Evolutionary conservation across 75 land plant species (phyloP).

Genomic region (Picea glauca): DNA sequence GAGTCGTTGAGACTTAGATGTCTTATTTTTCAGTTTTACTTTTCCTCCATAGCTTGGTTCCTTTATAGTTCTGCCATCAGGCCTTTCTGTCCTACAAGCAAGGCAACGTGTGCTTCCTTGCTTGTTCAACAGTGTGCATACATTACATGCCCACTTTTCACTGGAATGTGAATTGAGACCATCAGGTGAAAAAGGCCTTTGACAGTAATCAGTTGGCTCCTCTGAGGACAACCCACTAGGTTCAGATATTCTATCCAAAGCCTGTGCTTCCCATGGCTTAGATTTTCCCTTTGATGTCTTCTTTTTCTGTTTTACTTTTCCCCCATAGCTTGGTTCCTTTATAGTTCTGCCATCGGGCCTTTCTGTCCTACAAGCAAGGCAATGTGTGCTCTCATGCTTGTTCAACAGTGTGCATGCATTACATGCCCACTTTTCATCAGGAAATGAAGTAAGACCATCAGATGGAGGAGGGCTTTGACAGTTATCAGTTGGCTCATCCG

Average conservation of each 20-base stretch:
- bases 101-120: conserved; percentile 12
- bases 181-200: conserved; percentile 51
- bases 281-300: neutral
- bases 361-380: conserved; percentile 26
- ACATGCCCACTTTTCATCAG: conserved; percentile 25
- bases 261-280: no score
- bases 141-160: conserved; percentile 28
- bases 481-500: neutral
- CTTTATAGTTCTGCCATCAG: neutral
- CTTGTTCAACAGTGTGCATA: conserved; percentile 29
- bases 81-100: conserved; percentile 23
- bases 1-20: no score
- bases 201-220: neutral
- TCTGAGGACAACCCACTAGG: conserved; percentile 3
- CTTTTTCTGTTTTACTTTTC: conserved; percentile 10
- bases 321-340: neutral
- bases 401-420: conserved; percentile 28
- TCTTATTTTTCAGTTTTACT: neutral
- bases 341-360: conserved; percentile 3
- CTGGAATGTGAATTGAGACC: neutral
- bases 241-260: neutral
- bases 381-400: conserved; percentile 9
- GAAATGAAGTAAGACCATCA: conserved; percentile 1
- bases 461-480: conserved; percentile 49
- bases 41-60: conserved; percentile 14